Evolutionary conservation across 768 basidiomycete genomes (phyloP), one percentile per base, ranked within the genome.

Genomic region (Boletus reticulatus): DNA sequence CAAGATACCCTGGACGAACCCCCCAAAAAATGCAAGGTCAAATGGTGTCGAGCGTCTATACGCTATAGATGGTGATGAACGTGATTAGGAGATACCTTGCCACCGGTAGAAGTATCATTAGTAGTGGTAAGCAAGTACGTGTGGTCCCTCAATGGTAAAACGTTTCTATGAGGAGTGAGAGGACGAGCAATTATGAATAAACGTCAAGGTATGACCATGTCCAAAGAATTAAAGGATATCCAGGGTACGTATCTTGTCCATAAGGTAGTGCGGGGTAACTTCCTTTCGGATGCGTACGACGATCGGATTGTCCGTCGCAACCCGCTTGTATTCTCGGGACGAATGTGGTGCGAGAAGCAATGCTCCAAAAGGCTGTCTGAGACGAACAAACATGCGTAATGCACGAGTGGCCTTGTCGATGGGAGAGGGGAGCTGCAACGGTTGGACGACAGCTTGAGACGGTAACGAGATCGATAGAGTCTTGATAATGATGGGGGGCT

Each of bases 281-380:
- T 56, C 52, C 31, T 57, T 44, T 36, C 46, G 55, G 20, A 63
- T 51, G 13, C 47, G 43, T 8, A 63, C 62, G 29, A 55, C 29
- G 50, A 63, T 61, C 43, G 44, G 55, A 19, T 57, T 43, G 32
- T 63, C 62, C 10, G 58, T 60, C 17, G 62, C 58, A 12, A 63
- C 50, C n/a, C 62, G 62, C 20, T 36, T 61, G 37, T 63, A 63
- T 19, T 64, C 62, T 11, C 47, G 19, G 5, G 43, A 12, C 6
- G 62, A 52, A 13, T 42, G 51, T 5, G 47, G 55, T 5, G 55
- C 62, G 6, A 62, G 58, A 1, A 63, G 22, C 14, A 63, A 37
- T 4, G 62, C 62, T 4, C 62, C 55, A 38, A 62, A 62, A 16
- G 60, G 60, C 12, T 62, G 60, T 39, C 27, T 42, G 24, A 61